Base-by-base conservation (phyloP, 2,329 filamentous ascomycete genomes). In the Dryadomyces quercivorus region DNA sequence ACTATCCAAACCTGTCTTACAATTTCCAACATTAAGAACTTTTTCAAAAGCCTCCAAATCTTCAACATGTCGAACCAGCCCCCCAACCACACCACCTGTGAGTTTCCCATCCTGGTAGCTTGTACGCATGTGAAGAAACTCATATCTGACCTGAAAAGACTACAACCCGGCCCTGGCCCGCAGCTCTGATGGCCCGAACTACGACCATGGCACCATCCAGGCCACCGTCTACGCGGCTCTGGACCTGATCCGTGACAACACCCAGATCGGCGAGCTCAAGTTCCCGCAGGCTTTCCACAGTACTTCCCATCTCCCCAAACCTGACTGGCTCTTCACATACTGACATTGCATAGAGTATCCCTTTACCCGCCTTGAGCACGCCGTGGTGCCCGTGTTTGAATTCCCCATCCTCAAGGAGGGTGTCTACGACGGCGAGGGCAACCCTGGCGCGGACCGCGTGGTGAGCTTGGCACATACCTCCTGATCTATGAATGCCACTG, bases 241-340 rank as follows among this genome's bases (percentile, higher is more conserved):
- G 4, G 15, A 16, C 20, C 55, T 58, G 7, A 47, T 56, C 47
- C 38, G 57, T 54, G 40, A 52, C 15, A 55, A 54, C 48, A 34
- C 52, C 44, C 58, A 59, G 50, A 18, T 57, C 16, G 55, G 57
- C 47, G 57, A 55, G 8, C 43, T 21, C 40, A 46, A 53, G 12
- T 59, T 50, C 45, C 58, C 58, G 2, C 55, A 51, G 10, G 58
- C 54, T 21, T 58, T 45, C 48, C 53, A 56, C 44, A 40, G 55
- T 57, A 38, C 3, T n/a, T n/a, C n/a, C n/a, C n/a, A 51, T n/a
- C 6, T 20, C 26, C 3, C 18, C 3, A 18, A 13, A 8, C 9
- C 8, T 13, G 21, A 5, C 12, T 3, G 8, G 22, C 13, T 44
- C 13, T 5, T 6, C 22, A n/a, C 2, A 16, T 1, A 16, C 22